Percentiles rank a stretch among this genome's conserved stretches.
phyloP scores from a whole-genome alignment of 192 early-diverging fungal genomes.

The Mortierella hygrophila region DNA sequence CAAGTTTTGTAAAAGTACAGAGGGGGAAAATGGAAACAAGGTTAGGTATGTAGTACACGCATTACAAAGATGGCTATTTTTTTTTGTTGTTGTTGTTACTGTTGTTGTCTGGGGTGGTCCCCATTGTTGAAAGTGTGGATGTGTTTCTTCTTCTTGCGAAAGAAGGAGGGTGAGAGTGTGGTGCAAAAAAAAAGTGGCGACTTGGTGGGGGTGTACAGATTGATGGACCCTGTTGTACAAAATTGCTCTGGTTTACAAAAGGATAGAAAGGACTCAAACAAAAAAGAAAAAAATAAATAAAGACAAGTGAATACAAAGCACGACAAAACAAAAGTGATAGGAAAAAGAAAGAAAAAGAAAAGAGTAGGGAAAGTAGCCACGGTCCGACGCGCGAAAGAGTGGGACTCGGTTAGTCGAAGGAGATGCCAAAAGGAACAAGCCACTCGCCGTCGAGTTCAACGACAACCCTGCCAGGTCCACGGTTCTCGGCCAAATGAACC shows the following conservation, averaged over 20 bases:
- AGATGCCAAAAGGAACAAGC: constrained; percentile 28
- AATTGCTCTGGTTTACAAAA: background rate
- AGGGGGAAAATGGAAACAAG: background rate
- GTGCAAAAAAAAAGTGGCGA: background rate
- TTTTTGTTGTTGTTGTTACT: background rate
- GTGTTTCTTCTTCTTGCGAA: background rate
- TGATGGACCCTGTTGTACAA: background rate
- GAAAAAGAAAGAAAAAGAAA: constrained; percentile 14
- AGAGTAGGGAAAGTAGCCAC: background rate
- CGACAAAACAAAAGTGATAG: background rate
- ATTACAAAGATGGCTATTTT: constrained; percentile 2
- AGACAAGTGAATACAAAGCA: background rate
- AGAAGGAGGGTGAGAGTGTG: background rate
- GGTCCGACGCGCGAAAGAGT: background rate
- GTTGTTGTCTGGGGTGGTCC: background rate
- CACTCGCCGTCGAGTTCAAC: constrained; percentile 42
- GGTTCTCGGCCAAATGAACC: constrained; percentile 28
- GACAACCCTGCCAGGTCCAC: constrained; percentile 33
- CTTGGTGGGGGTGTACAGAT: background rate
- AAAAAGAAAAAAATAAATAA: background rate
- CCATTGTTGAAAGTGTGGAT: background rate
- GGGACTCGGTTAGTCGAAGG: constrained; percentile 9
- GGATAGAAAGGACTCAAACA: background rate
- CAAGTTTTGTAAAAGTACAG: background rate
- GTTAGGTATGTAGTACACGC: background rate